phyloP scores from a whole-genome alignment of 352 stramenopile genomes.

The Thraustochytrium sp. region DNA sequence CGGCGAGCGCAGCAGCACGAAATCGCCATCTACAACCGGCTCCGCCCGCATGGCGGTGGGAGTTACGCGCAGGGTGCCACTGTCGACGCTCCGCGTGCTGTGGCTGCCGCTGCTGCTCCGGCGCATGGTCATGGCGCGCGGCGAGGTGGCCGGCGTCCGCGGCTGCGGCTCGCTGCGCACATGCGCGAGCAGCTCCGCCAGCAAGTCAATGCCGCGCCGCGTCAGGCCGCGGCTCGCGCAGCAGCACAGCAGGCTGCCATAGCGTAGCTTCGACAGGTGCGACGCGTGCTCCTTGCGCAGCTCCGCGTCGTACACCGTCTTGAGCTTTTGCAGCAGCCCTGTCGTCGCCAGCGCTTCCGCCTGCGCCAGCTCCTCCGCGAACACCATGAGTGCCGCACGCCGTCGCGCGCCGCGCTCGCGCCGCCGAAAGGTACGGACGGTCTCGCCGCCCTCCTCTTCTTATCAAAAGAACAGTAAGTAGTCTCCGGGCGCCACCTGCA shows the following conservation, averaged over 20 bases:
- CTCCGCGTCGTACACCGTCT: not conserved
- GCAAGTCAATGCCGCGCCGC: conserved; percentile 27
- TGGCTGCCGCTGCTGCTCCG: too few relatives aligned
- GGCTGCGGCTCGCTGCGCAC: not conserved
- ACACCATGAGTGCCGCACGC: too few relatives aligned
- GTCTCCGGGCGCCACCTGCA: too few relatives aligned
- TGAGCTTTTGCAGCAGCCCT: conserved; percentile 24
- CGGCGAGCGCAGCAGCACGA: too few relatives aligned
- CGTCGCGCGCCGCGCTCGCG: too few relatives aligned
- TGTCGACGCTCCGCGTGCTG: too few relatives aligned
- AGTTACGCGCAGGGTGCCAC: too few relatives aligned
- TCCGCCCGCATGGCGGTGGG: too few relatives aligned
- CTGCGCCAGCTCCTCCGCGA: not conserved
- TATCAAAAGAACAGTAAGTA: too few relatives aligned
- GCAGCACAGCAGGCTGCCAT: conserved; percentile 22
- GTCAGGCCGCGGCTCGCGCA: conserved; percentile 23
- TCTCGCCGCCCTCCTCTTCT: too few relatives aligned
- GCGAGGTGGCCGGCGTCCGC: not conserved
- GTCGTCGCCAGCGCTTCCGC: not conserved
- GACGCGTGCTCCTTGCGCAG: conserved; percentile 6
- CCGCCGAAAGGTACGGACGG: too few relatives aligned
- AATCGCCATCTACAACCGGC: too few relatives aligned
- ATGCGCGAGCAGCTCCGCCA: not conserved
- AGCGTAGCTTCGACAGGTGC: not conserved
- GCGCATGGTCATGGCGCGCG: not conserved